Conservation (phyloP, 306 rosid species). For the Rosa chinensis region DNA sequence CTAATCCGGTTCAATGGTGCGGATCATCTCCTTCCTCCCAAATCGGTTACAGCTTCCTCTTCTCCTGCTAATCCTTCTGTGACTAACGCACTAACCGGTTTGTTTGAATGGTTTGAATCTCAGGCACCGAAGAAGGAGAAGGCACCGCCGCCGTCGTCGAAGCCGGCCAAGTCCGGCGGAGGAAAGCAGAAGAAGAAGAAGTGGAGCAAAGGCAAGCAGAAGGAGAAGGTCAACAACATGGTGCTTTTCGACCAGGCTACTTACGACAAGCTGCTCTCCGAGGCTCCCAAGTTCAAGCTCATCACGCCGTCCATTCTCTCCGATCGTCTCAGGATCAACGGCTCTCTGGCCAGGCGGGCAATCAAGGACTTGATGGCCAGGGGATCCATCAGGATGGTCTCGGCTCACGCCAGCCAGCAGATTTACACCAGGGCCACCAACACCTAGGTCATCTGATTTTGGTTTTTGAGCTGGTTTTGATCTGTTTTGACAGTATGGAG, state of each 20-base stretch:
- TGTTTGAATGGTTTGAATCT: neutral
- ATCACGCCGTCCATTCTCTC: conserved; percentile 6
- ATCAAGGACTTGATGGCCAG: conserved; percentile 32
- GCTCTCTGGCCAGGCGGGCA: conserved; percentile 6
- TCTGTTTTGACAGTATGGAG: neutral
- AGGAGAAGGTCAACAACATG: conserved; percentile 14
- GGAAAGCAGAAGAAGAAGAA: conserved; percentile 8
- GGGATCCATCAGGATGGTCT: conserved; percentile 29
- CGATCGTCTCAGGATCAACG: conserved; percentile 1
- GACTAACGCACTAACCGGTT: neutral
- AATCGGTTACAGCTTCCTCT: neutral
- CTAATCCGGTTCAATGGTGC: neutral
- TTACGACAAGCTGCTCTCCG: neutral
- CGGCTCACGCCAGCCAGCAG: conserved; percentile 31
- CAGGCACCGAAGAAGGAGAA: conserved; percentile 10
- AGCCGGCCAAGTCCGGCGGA: conserved; percentile 2
- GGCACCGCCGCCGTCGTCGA: conserved; percentile 7
- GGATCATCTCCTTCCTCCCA: too few species aligned
- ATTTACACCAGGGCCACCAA: conserved; percentile 33
- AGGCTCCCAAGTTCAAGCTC: conserved; percentile 15
- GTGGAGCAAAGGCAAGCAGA: neutral
- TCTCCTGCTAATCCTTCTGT: neutral
- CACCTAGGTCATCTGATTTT: conserved; percentile 5
- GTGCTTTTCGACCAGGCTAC: conserved; percentile 13
- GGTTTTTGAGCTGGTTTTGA: neutral